Base-by-base conservation (phyloP, 306 rosid species). In the Argentina anserina region DNA sequence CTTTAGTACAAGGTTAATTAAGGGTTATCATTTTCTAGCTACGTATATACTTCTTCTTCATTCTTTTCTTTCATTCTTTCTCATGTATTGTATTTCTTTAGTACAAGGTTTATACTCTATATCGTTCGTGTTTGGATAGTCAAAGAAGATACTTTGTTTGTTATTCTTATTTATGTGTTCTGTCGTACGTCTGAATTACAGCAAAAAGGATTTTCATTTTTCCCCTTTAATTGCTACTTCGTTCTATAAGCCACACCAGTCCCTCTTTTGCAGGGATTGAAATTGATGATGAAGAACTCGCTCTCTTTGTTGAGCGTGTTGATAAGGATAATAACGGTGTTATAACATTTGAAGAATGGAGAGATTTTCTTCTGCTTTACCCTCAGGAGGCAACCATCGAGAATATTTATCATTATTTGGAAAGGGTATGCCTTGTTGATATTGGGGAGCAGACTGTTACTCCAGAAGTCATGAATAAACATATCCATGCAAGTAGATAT, bases 361-460 rank as follows among this genome's bases (percentile, higher is more conserved):
- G 97, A 74, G 97, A 92, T 77, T 92, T 92, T 88, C 90, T 92
- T 70, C 71, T 90, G 58, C 91, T 92, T 74, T 90, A 79, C 70
- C 97, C 97, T 72, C 97, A 90, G 20, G 96, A 92, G 72, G 97
- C 94, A 70, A 90, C 94, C 52, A 88, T 92, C 42, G 96, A 88
- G 87, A 92, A 92, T 82, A 92, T 92, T 67, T 92, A 90, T 84
- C 96, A 92, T 65, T 86, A 90, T 82, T 81, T 83, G 84, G 97
- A 92, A 77, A 84, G 94, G 78, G 79, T 92, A 47, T 90, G 97
- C 85, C 86, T 92, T 76, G 96, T 92, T 23, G 96, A 88, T 84
- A 92, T 88, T 73, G 96, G 97, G 71, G 94, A 92, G 45, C 97
- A 90, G 43, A 77, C 90, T 63, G 88, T 90, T 34, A 88, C 90